A percentile compares a stretch with the other conserved stretches of the same genome.
phyloP scores from a whole-genome alignment of 805 yeast genomes.

The Kockiozyma suomiensis region DNA sequence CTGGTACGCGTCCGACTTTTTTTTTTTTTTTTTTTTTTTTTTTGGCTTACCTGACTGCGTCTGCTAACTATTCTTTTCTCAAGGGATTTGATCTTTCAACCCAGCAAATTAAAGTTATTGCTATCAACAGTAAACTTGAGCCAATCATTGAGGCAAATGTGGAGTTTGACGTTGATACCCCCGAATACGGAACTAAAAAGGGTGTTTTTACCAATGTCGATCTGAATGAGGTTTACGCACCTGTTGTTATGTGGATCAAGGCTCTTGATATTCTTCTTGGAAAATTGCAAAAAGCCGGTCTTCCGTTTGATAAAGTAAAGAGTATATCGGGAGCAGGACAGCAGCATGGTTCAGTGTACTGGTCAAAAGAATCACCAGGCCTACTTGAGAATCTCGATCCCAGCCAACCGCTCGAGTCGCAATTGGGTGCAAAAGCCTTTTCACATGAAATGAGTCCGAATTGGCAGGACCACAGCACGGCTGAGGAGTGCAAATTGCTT shows the following conservation, averaged over 20 bases:
- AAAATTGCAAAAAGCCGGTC: slow-evolving; percentile 48
- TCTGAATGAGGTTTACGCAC: slow-evolving; percentile 68
- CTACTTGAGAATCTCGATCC: slow-evolving; percentile 48
- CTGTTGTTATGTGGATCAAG: slow-evolving; percentile 89
- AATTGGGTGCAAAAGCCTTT: slow-evolving; percentile 54
- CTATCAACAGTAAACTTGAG: slow-evolving; percentile 56
- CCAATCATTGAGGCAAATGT: slow-evolving; percentile 62
- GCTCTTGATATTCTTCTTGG: slow-evolving; percentile 68
- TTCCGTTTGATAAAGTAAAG: slow-evolving; percentile 61
- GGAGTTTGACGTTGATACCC: slow-evolving; percentile 69
- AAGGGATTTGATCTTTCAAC: slow-evolving; percentile 88
- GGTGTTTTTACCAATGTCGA: slow-evolving; percentile 66
- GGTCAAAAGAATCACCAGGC: slow-evolving; percentile 57
- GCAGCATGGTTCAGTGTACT: slow-evolving; percentile 88
- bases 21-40: no score
- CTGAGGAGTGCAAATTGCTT: slow-evolving; percentile 61
- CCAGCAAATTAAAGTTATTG: slow-evolving; percentile 80
- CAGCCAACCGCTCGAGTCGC: slow-evolving; percentile 48
- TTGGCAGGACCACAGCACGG: slow-evolving; percentile 95
- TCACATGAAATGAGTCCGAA: slow-evolving; percentile 74
- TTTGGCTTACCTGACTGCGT: no score
- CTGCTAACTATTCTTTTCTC: slow-evolving; percentile 36
- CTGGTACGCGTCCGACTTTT: background rate
- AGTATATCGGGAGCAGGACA: slow-evolving; percentile 87
- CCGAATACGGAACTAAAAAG: slow-evolving; percentile 63